phyloP scores from a whole-genome alignment of 495 filamentous ascomycete genomes.

The Lasiosphaeris hirsuta region DNA sequence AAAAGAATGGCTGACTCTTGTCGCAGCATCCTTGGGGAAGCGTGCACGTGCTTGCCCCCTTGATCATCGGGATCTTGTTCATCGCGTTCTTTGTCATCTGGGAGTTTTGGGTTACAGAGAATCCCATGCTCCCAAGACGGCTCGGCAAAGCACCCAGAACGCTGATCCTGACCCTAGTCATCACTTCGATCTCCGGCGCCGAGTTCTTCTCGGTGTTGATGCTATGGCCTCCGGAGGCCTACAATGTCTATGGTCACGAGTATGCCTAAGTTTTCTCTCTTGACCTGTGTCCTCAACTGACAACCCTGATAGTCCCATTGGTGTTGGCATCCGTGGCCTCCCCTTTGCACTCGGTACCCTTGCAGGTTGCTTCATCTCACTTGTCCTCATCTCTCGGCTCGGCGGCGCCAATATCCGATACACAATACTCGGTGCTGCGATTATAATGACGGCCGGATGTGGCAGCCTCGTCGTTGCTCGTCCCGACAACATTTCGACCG shows the following conservation, averaged over 20 bases:
- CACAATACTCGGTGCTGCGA: slow-evolving; percentile 58
- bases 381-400: slow-evolving; percentile 57
- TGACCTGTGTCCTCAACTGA: not conserved
- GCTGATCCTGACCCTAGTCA: slow-evolving; percentile 60
- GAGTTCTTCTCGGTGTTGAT: slow-evolving; percentile 74
- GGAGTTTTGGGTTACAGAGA: slow-evolving; percentile 60
- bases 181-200: slow-evolving; percentile 70
- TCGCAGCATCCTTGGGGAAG: slow-evolving; percentile 35
- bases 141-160: slow-evolving; percentile 62
- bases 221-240: slow-evolving; percentile 72
- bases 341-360: slow-evolving; percentile 65
- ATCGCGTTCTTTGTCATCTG: slow-evolving; percentile 57
- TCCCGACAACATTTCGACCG: slow-evolving; percentile 55
- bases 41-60: slow-evolving; percentile 46
- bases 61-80: slow-evolving; percentile 56
- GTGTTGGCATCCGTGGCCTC: slow-evolving; percentile 63
- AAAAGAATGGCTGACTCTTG: not conserved
- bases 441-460: slow-evolving; percentile 69
- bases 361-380: slow-evolving; percentile 58
- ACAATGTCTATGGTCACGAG: slow-evolving; percentile 71
- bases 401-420: slow-evolving; percentile 57
- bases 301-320: slow-evolving; percentile 42
- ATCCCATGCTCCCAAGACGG: slow-evolving; percentile 64
- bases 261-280: not conserved
- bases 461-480: slow-evolving; percentile 57